Conservation (phyloP, 139 green algal species). For the Chlorella vulgaris region DNA sequence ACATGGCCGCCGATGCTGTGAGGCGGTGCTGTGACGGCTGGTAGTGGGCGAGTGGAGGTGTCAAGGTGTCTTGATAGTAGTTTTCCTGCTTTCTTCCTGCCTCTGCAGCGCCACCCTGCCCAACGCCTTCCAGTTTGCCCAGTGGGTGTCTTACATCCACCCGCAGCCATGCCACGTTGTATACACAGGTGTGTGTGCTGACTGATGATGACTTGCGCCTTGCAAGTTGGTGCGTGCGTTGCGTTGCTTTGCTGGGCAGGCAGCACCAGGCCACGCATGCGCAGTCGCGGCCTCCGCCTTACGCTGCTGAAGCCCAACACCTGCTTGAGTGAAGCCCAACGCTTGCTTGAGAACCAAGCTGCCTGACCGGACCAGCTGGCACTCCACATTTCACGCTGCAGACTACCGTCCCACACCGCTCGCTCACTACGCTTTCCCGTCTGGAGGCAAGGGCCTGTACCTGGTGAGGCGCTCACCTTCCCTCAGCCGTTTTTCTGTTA, state of each 20-base stretch:
- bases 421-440: constrained; percentile 91
- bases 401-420: constrained; percentile 94
- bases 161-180: constrained; percentile 93
- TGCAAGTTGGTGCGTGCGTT: not conserved
- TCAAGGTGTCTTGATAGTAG: too few species aligned
- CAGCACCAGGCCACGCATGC: not conserved
- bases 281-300: too few species aligned
- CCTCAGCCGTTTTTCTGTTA: too few species aligned
- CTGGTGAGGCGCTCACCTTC: constrained; percentile 49
- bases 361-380: too few species aligned
- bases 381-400: not conserved
- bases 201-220: not conserved
- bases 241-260: not conserved
- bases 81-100: too few species aligned
- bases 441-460: constrained; percentile 79
- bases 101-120: constrained; percentile 85
- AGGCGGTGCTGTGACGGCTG: too few species aligned
- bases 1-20: too few species aligned
- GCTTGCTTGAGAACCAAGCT: too few species aligned
- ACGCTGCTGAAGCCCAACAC: too few species aligned
- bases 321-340: too few species aligned
- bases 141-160: constrained; percentile 90
- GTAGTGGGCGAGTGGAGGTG: too few species aligned
- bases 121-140: constrained; percentile 94
- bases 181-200: constrained; percentile 53